phyloP scores from a whole-genome alignment of 352 stramenopile species.

The Thraustotheca clavata region DNA sequence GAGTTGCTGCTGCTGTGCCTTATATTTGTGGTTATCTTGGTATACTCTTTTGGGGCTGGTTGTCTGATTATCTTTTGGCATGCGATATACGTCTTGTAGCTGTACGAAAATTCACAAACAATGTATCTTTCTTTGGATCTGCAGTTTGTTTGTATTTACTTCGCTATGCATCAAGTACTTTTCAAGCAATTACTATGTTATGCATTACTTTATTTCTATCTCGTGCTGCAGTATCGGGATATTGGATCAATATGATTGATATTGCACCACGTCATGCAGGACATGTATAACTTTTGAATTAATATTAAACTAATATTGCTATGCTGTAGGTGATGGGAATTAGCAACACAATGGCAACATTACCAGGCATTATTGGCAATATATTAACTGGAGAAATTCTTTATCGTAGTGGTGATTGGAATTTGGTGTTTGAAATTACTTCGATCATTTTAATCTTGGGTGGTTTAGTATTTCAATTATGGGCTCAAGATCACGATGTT shows the following conservation, averaged over 20 bases:
- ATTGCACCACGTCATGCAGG: constrained; percentile 67
- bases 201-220: constrained; percentile 71
- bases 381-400: constrained; percentile 78
- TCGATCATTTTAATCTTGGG: constrained; percentile 60
- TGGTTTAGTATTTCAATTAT: constrained; percentile 62
- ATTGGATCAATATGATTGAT: constrained; percentile 89
- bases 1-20: constrained; percentile 51
- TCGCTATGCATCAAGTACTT: constrained; percentile 45
- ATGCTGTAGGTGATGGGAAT: constrained; percentile 56
- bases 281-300: constrained; percentile 27
- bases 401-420: constrained; percentile 53
- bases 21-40: constrained; percentile 76
- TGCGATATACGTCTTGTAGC: constrained; percentile 54
- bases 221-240: constrained; percentile 64
- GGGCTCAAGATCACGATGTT: constrained; percentile 42
- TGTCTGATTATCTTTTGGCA: constrained; percentile 61
- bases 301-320: neutral
- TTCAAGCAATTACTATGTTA: constrained; percentile 50
- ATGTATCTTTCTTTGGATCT: constrained; percentile 57
- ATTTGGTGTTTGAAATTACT: constrained; percentile 78
- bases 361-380: constrained; percentile 80
- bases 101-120: constrained; percentile 74
- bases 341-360: constrained; percentile 78
- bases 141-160: constrained; percentile 62
- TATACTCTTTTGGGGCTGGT: constrained; percentile 54